phyloP scores from a whole-genome alignment of 148 eudicot species.

The Chenopodium suecicum region DNA sequence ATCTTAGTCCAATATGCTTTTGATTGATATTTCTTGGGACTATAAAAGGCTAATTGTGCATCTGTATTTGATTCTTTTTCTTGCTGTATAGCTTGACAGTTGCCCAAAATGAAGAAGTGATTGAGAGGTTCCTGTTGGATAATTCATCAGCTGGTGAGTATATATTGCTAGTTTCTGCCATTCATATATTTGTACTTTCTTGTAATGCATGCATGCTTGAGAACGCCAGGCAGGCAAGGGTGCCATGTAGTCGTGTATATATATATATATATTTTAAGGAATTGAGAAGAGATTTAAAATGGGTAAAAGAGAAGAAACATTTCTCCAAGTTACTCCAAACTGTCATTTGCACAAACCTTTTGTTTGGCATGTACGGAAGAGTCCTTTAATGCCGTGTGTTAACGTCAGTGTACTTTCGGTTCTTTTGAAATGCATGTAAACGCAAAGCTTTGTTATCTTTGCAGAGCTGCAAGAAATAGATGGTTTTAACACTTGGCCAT shows the following conservation, averaged over 20 bases:
- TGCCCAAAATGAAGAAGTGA: conserved; percentile 93
- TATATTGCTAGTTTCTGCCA: neutral
- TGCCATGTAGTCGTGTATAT: neutral
- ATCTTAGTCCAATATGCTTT: neutral
- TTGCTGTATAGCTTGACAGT: conserved; percentile 65
- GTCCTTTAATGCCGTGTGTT: neutral
- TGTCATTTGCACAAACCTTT: neutral
- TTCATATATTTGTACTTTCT: neutral
- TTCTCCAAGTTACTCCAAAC: neutral
- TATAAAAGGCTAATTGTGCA: neutral
- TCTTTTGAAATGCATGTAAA: neutral
- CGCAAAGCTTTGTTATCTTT: conserved; percentile 1
- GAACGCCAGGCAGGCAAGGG: neutral
- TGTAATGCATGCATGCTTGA: neutral
- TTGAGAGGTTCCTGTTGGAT: conserved; percentile 71
- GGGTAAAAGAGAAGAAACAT: neutral
- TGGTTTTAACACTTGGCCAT: conserved; percentile 71
- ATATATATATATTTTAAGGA: neutral
- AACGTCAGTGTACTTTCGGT: neutral
- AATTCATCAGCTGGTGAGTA: conserved; percentile 72
- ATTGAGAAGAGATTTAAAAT: neutral
- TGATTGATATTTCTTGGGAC: neutral
- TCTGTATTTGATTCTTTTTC: conserved; percentile 5
- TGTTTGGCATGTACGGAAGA: neutral
- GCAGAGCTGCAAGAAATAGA: conserved; percentile 83